Base-by-base conservation (phyloP, 331 rosid genomes). In the Spiraea crenata region DNA sequence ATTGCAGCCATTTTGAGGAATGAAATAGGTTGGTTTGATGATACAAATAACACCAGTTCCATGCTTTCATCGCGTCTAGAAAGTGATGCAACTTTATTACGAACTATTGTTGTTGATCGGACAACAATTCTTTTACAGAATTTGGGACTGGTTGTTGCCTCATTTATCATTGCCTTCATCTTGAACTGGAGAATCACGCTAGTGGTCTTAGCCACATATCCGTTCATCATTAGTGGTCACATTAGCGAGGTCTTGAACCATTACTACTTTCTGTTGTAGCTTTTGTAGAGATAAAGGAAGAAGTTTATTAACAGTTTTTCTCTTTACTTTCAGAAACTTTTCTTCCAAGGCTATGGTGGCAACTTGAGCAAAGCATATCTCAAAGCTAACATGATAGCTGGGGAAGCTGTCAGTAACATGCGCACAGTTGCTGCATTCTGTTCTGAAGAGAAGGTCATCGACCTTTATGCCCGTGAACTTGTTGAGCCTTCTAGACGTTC, bases 361-460 rank as follows among this genome's bases (percentile, higher is more conserved):
- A 93, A 93, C 91, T 86, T 93, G 88, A 93, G 96, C 92, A 91
- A 88, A 77, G 95, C 96, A 65, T 91, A 93, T 82, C 88, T 91
- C 57, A 93, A 86, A 81, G 97, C 97, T 48, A 93, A 91, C 81
- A 93, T 89, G 95, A 66, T 93, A 68, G 97, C 99, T 7, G 97
- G 99, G 41, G 99, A 93, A 75, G 99, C 99, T 7, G 99, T 93
- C 77, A 85, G 97, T 65, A 93, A 93, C 67, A 86, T 93, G 5
- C 89, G 99, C 73, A 93, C 99, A 17, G 97, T 93, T 41, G 90
- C 96, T 19, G 99, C 99, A 60, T 91, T 93, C 86, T 93, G 99
- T 61, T 87, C 96, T 1, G 99, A 93, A 79, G 86, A 89, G 63
- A 93, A 89, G 82, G 74, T 91, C 59, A 85, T 91, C 19, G 87